phyloP scores from a whole-genome alignment of 148 eudicot genomes.

The Vaccinium vitisidaea region DNA sequence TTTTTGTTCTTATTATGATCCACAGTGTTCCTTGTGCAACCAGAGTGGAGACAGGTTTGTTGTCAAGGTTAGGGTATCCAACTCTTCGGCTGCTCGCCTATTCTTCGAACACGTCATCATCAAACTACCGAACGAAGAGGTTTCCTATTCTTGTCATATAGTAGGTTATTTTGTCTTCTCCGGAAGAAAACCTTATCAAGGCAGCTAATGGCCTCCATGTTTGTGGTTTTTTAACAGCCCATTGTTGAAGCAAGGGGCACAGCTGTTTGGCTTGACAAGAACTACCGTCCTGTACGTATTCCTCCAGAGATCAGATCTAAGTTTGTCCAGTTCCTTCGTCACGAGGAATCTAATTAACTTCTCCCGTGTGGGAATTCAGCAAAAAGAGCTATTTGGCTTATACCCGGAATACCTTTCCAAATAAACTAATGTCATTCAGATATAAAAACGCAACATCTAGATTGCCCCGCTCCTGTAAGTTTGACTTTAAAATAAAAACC shows the following conservation, averaged over 20 bases:
- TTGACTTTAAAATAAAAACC: no score
- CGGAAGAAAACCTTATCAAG: not conserved
- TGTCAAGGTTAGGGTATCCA: slow-evolving; percentile 67
- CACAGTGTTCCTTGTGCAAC: slow-evolving; percentile 9
- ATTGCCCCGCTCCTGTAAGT: no score
- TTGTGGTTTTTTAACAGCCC: slow-evolving; percentile 42
- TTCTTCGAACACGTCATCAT: slow-evolving; percentile 73
- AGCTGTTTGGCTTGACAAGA: slow-evolving; percentile 89
- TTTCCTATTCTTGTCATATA: slow-evolving; percentile 12
- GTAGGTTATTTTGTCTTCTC: not conserved
- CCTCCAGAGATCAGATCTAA: slow-evolving; percentile 68
- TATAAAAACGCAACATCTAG: no score
- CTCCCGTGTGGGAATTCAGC: slow-evolving; percentile 3
- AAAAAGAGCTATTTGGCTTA: not conserved
- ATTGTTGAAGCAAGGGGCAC: slow-evolving; percentile 81
- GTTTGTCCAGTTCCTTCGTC: slow-evolving; percentile 55
- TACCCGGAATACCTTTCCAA: not conserved
- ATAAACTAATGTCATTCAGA: not conserved
- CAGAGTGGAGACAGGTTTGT: slow-evolving; percentile 89
- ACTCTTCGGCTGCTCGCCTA: slow-evolving; percentile 71
- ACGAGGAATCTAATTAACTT: slow-evolving; percentile 31
- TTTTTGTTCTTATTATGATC: not conserved
- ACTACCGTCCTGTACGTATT: slow-evolving; percentile 79
- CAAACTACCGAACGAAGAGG: slow-evolving; percentile 83
- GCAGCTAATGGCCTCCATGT: slow-evolving; percentile 1